These are phyloP conservation scores for Marasmius fiardii DNA, from an alignment of 1,284 basidiomycete species.

Conservation along the genomic window DNA sequence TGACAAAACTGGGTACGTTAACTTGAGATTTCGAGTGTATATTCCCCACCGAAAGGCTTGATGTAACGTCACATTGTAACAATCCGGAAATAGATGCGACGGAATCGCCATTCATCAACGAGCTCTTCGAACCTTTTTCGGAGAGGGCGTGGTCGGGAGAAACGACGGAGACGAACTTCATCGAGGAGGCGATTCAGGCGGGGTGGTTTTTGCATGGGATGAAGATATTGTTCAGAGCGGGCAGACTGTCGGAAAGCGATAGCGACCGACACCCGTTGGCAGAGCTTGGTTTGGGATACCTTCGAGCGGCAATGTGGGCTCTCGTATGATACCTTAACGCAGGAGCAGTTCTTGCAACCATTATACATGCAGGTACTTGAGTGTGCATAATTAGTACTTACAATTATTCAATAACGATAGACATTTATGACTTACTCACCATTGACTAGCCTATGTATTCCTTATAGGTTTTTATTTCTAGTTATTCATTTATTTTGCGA, in stretches of 20 bases:
- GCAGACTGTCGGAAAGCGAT: not conserved
- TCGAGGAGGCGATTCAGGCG: not conserved
- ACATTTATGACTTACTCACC: too few species aligned
- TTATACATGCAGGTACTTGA: constrained; percentile 25
- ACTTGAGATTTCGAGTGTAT: not conserved
- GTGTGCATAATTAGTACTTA: constrained; percentile 57
- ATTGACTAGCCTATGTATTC: too few species aligned
- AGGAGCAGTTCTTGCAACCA: not conserved
- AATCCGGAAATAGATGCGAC: not conserved
- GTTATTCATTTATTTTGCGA: constrained; percentile 76
- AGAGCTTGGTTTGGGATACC: not conserved
- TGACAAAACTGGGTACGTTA: not conserved
- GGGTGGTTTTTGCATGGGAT: constrained; percentile 6
- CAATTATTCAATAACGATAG: too few species aligned
- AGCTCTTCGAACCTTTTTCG: not conserved
- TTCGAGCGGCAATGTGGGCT: not conserved
- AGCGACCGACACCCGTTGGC: not conserved
- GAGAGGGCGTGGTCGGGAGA: not conserved
- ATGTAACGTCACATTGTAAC: not conserved
- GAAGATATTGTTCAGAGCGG: constrained; percentile 3
- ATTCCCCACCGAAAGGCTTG: not conserved
- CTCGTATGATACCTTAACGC: not conserved
- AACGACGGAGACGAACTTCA: not conserved
- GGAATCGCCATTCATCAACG: not conserved
- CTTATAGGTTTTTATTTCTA: too few species aligned